These are phyloP conservation scores for Eucalyptus pauciflora DNA, from an alignment of 345 rosid species.

Conservation along the genomic window DNA sequence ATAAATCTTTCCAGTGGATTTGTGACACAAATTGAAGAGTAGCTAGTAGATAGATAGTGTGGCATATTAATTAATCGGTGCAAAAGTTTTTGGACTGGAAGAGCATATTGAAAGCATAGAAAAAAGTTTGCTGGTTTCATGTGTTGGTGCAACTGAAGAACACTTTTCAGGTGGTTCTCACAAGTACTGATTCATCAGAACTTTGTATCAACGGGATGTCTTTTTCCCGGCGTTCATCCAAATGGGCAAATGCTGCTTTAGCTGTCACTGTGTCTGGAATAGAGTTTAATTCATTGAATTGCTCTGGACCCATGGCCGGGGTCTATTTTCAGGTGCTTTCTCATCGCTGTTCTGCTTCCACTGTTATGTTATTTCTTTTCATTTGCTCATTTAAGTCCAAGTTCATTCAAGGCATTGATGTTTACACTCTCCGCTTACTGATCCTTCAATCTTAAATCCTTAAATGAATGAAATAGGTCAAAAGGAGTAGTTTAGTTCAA, in stretches of 20 bases:
- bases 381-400: not conserved
- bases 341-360: not conserved
- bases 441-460: not conserved
- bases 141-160: not conserved
- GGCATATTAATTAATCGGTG: not conserved
- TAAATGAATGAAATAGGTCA: not conserved
- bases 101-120: not conserved
- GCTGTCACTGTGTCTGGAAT: slow-evolving; percentile 59
- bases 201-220: slow-evolving; percentile 97
- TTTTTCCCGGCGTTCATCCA: slow-evolving; percentile 90
- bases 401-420: not conserved
- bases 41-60: not conserved
- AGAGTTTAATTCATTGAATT: slow-evolving; percentile 59
- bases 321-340: slow-evolving; percentile 75
- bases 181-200: slow-evolving; percentile 76
- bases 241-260: slow-evolving; percentile 96
- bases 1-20: not conserved
- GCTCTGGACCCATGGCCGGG: slow-evolving; percentile 85
- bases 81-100: not conserved
- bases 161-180: slow-evolving; percentile 74
- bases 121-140: not conserved
- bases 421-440: not conserved
- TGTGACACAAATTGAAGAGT: not conserved
- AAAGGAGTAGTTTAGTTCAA: not conserved
- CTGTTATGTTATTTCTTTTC: not conserved